Conservation (phyloP, 768 basidiomycete species). For the Hortiboletus flavorubellus region DNA sequence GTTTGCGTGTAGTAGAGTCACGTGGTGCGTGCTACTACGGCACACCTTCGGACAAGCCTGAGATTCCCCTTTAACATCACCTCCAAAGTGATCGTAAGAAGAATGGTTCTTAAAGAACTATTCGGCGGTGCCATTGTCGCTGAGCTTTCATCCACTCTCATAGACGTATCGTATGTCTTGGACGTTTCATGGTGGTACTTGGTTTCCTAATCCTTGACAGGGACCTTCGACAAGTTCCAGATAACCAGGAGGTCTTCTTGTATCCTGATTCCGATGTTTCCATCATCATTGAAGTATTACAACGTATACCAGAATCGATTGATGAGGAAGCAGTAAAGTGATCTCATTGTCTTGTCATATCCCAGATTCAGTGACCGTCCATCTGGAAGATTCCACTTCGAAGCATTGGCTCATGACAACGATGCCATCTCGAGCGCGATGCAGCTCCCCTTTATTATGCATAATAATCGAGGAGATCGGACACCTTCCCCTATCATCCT, state of each 20-base stretch:
- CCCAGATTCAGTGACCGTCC: conserved; percentile 3
- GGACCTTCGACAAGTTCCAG: conserved; percentile 79
- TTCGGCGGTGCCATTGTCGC: conserved; percentile 87
- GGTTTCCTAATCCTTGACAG: conserved; percentile 31
- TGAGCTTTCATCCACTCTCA: conserved; percentile 48
- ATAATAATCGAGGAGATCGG: conserved; percentile 41
- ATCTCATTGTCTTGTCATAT: conserved; percentile 15
- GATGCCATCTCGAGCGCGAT: conserved; percentile 54
- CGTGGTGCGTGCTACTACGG: conserved; percentile 11
- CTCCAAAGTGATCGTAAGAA: not conserved
- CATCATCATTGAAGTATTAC: conserved; percentile 80
- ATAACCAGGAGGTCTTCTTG: conserved; percentile 92
- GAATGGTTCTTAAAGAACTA: conserved; percentile 36
- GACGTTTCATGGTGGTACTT: conserved; percentile 7
- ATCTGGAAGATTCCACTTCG: conserved; percentile 77
- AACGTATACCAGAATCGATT: conserved; percentile 60
- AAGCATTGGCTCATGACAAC: conserved; percentile 90
- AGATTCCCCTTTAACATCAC: too few relatives aligned
- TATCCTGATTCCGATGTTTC: conserved; percentile 65
- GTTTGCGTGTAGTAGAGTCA: conserved; percentile 4
- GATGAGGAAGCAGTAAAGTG: conserved; percentile 69
- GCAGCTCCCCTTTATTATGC: conserved; percentile 35
- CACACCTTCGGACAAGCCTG: too few relatives aligned
- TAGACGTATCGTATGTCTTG: conserved; percentile 82
- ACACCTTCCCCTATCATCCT: conserved; percentile 64